phyloP scores from a whole-genome alignment of 495 filamentous ascomycete species.

The Penicillium egyptiacum region DNA sequence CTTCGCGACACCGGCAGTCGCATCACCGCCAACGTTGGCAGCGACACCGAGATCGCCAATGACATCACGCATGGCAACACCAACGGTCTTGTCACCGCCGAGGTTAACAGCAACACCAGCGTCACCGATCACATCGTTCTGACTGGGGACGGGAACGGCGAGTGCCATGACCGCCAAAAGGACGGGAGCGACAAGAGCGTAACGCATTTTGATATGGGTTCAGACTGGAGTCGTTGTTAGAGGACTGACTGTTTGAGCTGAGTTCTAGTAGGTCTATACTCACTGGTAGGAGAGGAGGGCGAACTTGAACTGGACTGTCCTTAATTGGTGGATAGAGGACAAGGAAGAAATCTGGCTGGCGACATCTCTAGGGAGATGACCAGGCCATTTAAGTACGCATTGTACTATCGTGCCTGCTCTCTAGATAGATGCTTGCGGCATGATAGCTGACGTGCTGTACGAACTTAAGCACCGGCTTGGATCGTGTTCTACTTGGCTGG shows the following conservation, averaged over 20 bases:
- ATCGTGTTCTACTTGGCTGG: not conserved
- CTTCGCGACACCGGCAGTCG: not conserved
- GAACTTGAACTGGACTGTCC: not conserved
- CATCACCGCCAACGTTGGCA: not conserved
- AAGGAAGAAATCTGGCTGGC: not conserved
- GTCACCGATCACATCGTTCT: not conserved
- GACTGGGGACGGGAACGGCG: not conserved
- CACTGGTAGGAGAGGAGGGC: not conserved
- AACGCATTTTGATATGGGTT: constrained; percentile 2
- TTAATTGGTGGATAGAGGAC: not conserved
- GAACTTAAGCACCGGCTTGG: not conserved
- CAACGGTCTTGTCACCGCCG: not conserved
- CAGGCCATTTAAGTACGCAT: not conserved
- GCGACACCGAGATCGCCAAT: not conserved
- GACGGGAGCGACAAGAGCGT: not conserved
- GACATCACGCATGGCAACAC: not conserved
- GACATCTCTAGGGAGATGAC: not conserved
- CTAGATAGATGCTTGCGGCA: not conserved
- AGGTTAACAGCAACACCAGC: not conserved
- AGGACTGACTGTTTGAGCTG: not conserved
- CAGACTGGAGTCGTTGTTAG: not conserved
- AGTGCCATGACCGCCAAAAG: not conserved
- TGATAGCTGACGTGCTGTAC: not conserved
- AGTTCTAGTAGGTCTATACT: not conserved
- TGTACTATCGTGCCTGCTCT: not conserved